Base-by-base conservation (phyloP, 768 basidiomycete species). In the Megacollybia marginata region DNA sequence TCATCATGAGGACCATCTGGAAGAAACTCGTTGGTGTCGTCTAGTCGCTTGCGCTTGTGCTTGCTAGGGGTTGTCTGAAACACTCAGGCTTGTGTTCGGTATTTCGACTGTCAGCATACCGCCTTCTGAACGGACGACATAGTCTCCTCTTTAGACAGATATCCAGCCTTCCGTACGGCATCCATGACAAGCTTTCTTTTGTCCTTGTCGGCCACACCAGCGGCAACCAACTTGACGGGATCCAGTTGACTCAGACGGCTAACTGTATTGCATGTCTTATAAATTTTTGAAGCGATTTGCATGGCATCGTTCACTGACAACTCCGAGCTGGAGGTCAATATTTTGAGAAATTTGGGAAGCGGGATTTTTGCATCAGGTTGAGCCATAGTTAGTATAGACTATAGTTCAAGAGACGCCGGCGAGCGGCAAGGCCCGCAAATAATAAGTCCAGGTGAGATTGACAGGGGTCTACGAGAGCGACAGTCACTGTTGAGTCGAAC, bases 301-400 rank as follows among this genome's bases (percentile, higher is more conserved):
- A 92, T 89, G 12, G 88, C 86, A 54, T 83, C 80, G 33, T 72
- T 59, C 48, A 85, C 70, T 1, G 82, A 65, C 1, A 89, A 63
- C 58, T 75, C 71, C 8, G 38, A 40, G 51, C 78, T 76, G 43
- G 58, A 68, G 7, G 83, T 81, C 20, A 90, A 67, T 10, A 84
- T 54, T 62, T 88, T 82, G 20, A 91, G 68, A 58, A 85, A 89
- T 18, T 68, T 69, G 4, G 84, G 83, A 8, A 91, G 61, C 20
- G 82, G 61, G 10, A 91, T 69, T 49, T 82, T 83, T 48, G 68
- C 52, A 46, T 59, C 57, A n/a, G 42, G n/a, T n/a, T n/a, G n/a
- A n/a, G n/a, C n/a, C n/a, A n/a, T n/a, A n/a, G n/a, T n/a, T n/a
- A n/a, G n/a, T n/a, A n/a, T n/a, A n/a, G n/a, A n/a, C n/a, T n/a